Evolutionary conservation across 139 green algal genomes (phyloP).

Genomic region (Yamagishiella unicocca): DNA sequence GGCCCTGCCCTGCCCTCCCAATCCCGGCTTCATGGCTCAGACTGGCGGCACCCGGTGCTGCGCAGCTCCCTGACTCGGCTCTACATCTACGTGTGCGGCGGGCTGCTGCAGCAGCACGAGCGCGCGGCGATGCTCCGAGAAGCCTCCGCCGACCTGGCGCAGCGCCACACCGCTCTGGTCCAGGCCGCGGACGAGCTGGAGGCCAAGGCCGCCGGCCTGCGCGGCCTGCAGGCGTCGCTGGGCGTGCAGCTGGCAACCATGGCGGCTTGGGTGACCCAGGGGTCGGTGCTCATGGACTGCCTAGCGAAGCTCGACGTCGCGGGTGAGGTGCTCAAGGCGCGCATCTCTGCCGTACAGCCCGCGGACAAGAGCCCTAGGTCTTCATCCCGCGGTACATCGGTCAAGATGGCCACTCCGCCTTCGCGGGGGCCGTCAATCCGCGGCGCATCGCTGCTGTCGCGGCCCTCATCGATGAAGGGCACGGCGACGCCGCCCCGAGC

Average conservation of each 20-base stretch:
- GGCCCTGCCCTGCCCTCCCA: neutral
- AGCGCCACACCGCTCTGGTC: slow-evolving; percentile 21
- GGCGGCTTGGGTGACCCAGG: slow-evolving; percentile 15
- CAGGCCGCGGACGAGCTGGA: neutral
- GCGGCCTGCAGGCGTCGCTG: slow-evolving; percentile 15
- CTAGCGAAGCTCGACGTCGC: neutral
- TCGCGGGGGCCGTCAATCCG: neutral
- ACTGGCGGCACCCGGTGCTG: slow-evolving; percentile 36
- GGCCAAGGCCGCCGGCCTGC: neutral
- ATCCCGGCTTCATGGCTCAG: no score
- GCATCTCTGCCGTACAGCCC: neutral
- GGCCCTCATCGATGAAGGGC: neutral
- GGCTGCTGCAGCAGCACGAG: slow-evolving; percentile 42
- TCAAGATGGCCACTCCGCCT: neutral
- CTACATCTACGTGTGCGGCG: slow-evolving; percentile 17
- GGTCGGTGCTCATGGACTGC: neutral
- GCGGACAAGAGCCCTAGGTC: neutral
- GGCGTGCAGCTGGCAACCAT: slow-evolving; percentile 18
- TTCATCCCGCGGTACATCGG: neutral
- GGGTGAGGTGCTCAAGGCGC: neutral
- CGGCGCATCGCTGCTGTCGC: neutral
- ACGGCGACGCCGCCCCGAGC: neutral
- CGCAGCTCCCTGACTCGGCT: slow-evolving; percentile 22
- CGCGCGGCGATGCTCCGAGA: slow-evolving; percentile 22
- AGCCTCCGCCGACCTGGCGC: slow-evolving; percentile 14